phyloP scores from a whole-genome alignment of 495 filamentous ascomycete species.

The Penicillium diatomitis region DNA sequence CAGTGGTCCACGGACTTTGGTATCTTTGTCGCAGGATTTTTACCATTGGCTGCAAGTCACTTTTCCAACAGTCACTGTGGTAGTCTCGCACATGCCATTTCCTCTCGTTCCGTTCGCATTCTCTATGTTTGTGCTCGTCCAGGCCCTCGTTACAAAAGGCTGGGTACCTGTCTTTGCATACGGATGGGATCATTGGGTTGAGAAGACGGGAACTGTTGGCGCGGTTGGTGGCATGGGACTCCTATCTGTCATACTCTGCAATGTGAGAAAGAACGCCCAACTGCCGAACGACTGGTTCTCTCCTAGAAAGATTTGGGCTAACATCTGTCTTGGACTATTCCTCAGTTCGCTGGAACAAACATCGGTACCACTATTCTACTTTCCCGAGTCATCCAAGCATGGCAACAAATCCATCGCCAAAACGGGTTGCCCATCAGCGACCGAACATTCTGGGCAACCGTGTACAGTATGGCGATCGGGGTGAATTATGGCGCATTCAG shows the following conservation, averaged over 20 bases:
- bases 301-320: background rate
- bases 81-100: conserved; percentile 50
- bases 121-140: conserved; percentile 60
- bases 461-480: conserved; percentile 59
- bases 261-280: conserved; percentile 37
- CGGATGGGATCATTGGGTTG: conserved; percentile 60
- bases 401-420: conserved; percentile 44
- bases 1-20: conserved; percentile 29
- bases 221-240: conserved; percentile 59
- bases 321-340: background rate
- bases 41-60: conserved; percentile 53
- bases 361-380: conserved; percentile 62
- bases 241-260: conserved; percentile 56
- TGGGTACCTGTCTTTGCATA: conserved; percentile 60
- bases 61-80: conserved; percentile 54
- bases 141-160: conserved; percentile 56
- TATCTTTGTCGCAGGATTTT: conserved; percentile 29
- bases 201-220: conserved; percentile 53
- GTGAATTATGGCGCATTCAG: conserved; percentile 64
- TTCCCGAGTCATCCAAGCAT: conserved; percentile 54
- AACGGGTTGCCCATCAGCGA: conserved; percentile 38
- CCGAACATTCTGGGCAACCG: conserved; percentile 55
- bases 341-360: conserved; percentile 59
- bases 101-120: conserved; percentile 57
- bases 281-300: background rate